phyloP scores from a whole-genome alignment of 805 yeast genomes.

The Ogataea neopini region DNA sequence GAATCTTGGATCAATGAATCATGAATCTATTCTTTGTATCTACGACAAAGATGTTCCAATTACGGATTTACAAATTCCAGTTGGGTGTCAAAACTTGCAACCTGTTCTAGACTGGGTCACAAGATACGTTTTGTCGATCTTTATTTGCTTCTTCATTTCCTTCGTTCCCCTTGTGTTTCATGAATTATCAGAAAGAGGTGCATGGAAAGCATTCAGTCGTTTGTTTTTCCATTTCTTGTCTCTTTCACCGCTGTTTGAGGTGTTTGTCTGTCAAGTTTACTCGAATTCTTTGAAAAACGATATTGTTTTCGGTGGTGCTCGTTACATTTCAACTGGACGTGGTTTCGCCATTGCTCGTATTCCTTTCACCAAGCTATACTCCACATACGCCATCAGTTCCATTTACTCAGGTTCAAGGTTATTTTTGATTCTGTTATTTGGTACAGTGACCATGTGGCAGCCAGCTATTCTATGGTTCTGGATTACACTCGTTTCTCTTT shows the following conservation, averaged over 20 bases:
- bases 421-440: conserved; percentile 69
- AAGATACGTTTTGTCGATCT: conserved; percentile 83
- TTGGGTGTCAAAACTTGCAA: conserved; percentile 81
- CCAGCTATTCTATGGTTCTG: conserved; percentile 64
- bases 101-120: conserved; percentile 93
- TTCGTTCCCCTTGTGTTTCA: conserved; percentile 86
- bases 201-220: conserved; percentile 70
- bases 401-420: conserved; percentile 77
- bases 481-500: conserved; percentile 47
- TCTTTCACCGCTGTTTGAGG: conserved; percentile 89
- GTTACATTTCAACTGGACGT: conserved; percentile 89
- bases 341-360: conserved; percentile 87
- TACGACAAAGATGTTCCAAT: conserved; percentile 67
- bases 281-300: conserved; percentile 76
- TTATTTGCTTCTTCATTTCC: conserved; percentile 90
- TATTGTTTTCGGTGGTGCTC: conserved; percentile 87
- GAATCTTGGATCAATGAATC: conserved; percentile 74
- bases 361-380: conserved; percentile 69
- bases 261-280: conserved; percentile 91
- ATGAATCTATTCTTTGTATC: conserved; percentile 69
- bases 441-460: conserved; percentile 80
- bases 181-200: conserved; percentile 84
- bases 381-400: conserved; percentile 74
- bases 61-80: conserved; percentile 71
- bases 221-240: conserved; percentile 77